phyloP scores from a whole-genome alignment of 2,329 filamentous ascomycete genomes.

The Arthrinium puccinioides region DNA sequence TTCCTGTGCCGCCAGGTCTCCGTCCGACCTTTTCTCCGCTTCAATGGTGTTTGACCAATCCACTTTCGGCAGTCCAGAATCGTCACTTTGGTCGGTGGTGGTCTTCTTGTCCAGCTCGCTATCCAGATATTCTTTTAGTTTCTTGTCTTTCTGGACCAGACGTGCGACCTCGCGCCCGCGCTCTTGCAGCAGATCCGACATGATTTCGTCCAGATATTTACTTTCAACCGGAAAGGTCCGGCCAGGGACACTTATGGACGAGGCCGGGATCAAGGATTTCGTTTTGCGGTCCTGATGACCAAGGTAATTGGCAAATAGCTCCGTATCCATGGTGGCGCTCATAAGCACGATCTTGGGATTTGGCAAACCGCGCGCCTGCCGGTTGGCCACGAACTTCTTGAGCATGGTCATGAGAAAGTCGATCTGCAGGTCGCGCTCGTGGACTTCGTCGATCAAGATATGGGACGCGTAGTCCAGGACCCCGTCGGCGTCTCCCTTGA shows the following conservation, averaged over 20 bases:
- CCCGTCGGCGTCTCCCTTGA: slow-evolving; percentile 30
- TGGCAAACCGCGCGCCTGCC: background rate
- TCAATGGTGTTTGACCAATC: background rate
- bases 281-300: background rate
- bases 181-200: background rate
- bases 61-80: background rate
- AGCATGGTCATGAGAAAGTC: slow-evolving; percentile 1
- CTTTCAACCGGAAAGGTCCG: slow-evolving; percentile 3
- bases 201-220: background rate
- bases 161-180: background rate
- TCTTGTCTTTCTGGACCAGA: background rate
- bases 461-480: slow-evolving; percentile 34
- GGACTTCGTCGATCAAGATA: slow-evolving; percentile 42
- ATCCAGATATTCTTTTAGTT: background rate
- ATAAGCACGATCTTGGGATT: slow-evolving; percentile 6
- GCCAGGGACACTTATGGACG: slow-evolving; percentile 4
- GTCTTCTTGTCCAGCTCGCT: background rate
- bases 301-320: slow-evolving; percentile 5
- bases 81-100: background rate
- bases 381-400: background rate
- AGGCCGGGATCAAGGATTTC: background rate
- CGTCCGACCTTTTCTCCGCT: background rate
- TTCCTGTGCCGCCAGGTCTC: background rate
- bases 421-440: slow-evolving; percentile 1
- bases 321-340: slow-evolving; percentile 5